These are phyloP conservation scores for Cyphellophora europaea DNA, from an alignment of 2,329 filamentous ascomycete species.

Conservation along the genomic window DNA sequence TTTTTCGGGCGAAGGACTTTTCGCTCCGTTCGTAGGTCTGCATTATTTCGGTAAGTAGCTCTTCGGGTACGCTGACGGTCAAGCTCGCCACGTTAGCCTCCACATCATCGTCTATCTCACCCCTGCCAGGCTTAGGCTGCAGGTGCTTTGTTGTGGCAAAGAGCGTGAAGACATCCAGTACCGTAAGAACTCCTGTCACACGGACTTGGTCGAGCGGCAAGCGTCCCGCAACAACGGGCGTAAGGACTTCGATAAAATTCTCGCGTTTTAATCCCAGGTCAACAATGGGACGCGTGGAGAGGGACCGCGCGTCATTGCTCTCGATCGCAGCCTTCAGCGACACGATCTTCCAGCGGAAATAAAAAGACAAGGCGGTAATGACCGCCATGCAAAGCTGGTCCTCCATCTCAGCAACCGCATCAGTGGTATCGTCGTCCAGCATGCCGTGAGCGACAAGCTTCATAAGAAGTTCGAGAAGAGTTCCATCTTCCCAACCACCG, in stretches of 20 bases:
- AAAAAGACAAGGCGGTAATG: constrained; percentile 70
- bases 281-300: constrained; percentile 56
- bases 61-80: constrained; percentile 53
- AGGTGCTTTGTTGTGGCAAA: constrained; percentile 62
- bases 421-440: constrained; percentile 51
- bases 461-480: constrained; percentile 57
- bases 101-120: constrained; percentile 30
- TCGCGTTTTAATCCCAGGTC: constrained; percentile 56
- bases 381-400: constrained; percentile 68
- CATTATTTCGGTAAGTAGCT: constrained; percentile 57
- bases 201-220: constrained; percentile 67
- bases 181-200: constrained; percentile 61
- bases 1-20: constrained; percentile 64
- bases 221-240: constrained; percentile 40
- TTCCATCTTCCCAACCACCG: constrained; percentile 12
- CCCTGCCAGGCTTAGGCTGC: constrained; percentile 21
- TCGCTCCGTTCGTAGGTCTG: constrained; percentile 72
- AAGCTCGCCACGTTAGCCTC: constrained; percentile 51
- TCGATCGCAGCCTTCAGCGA: constrained; percentile 47
- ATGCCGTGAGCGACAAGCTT: constrained; percentile 66
- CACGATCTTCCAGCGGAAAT: constrained; percentile 89
- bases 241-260: constrained; percentile 39
- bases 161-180: constrained; percentile 74
- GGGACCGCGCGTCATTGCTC: constrained; percentile 43
- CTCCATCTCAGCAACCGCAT: constrained; percentile 66